Conservation (phyloP, 257 asterid species). For the Salvia splendens region DNA sequence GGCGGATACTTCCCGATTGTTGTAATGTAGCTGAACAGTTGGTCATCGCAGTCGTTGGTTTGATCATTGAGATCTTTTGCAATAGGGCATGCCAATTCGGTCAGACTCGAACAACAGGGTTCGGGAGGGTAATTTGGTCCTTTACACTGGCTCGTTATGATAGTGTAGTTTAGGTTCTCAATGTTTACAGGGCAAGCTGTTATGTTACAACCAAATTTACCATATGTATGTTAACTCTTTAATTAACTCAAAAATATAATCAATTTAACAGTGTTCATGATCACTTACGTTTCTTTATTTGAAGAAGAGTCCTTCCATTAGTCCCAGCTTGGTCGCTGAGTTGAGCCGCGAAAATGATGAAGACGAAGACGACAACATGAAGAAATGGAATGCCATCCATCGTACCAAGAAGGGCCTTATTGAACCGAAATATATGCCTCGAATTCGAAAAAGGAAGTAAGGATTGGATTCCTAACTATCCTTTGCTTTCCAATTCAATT, state of each 20-base stretch:
- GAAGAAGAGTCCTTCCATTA: slow-evolving; percentile 37
- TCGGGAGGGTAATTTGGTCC: slow-evolving; percentile 38
- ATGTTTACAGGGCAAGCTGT: slow-evolving; percentile 51
- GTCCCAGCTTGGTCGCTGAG: too few relatives aligned
- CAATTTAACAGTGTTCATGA: background rate
- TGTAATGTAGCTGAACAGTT: slow-evolving; percentile 41
- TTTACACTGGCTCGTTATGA: slow-evolving; percentile 48
- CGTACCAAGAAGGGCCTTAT: too few relatives aligned
- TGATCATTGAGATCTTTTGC: slow-evolving; percentile 36
- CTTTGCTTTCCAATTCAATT: too few relatives aligned
- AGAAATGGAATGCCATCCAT: too few relatives aligned
- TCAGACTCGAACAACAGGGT: slow-evolving; percentile 43
- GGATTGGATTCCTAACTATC: too few relatives aligned
- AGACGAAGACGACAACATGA: too few relatives aligned
- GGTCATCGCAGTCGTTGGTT: slow-evolving; percentile 29
- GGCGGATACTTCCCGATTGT: slow-evolving; percentile 43
- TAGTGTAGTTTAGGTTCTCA: slow-evolving; percentile 45
- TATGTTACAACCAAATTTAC: slow-evolving; percentile 11
- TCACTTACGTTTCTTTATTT: slow-evolving; percentile 35
- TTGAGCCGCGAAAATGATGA: background rate
- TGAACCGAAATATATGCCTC: too few relatives aligned
- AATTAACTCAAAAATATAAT: background rate
- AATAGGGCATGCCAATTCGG: slow-evolving; percentile 46
- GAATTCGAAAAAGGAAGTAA: too few relatives aligned
- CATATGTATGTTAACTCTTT: background rate